A percentile compares a stretch with the other conserved stretches of the same genome.
These are phyloP conservation scores for Ceratocystiopsis sp. DNA, from an alignment of 2,329 filamentous ascomycete genomes.

Conservation along the genomic window DNA sequence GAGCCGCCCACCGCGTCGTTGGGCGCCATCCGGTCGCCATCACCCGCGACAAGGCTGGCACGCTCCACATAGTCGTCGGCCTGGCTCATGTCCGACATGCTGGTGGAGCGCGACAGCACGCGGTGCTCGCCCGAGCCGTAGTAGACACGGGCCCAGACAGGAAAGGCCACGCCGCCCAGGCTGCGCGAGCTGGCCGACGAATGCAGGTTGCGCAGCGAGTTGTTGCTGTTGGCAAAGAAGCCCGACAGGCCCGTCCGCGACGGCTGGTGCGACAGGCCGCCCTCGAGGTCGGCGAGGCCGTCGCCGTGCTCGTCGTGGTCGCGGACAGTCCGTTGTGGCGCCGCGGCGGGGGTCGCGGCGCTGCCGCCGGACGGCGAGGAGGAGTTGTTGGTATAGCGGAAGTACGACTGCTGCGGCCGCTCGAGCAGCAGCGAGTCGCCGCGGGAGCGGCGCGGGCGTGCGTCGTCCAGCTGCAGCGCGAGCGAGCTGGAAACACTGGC, in stretches of 20 bases:
- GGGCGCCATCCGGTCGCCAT: too few relatives aligned
- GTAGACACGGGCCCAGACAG: conserved; percentile 47
- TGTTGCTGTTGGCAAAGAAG: conserved; percentile 26
- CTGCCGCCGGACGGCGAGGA: conserved; percentile 9
- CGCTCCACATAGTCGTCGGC: conserved; percentile 1
- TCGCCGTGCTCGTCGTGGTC: conserved; percentile 49
- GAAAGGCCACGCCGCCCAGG: conserved; percentile 27
- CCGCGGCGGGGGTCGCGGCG: conserved; percentile 18
- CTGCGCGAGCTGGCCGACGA: conserved; percentile 31
- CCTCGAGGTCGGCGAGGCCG: conserved; percentile 40
- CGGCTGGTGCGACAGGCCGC: conserved; percentile 28
- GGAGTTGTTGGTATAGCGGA: conserved; percentile 10
- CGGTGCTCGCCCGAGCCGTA: conserved; percentile 49
- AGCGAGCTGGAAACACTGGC: conserved; percentile 41
- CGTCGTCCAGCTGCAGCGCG: conserved; percentile 24
- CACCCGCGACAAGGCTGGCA: too few relatives aligned
- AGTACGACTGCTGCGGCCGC: conserved; percentile 27
- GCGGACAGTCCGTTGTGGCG: conserved; percentile 25
- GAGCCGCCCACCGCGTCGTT: too few relatives aligned
- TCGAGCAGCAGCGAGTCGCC: conserved; percentile 27
- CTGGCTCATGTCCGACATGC: conserved; percentile 18
- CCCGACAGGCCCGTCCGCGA: conserved; percentile 37
- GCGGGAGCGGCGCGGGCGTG: conserved; percentile 15
- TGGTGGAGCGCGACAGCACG: conserved; percentile 30
- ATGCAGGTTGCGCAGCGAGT: conserved; percentile 30